These are phyloP conservation scores for Sporothrix protearum DNA, from an alignment of 2,329 filamentous ascomycete genomes.

Conservation along the genomic window DNA sequence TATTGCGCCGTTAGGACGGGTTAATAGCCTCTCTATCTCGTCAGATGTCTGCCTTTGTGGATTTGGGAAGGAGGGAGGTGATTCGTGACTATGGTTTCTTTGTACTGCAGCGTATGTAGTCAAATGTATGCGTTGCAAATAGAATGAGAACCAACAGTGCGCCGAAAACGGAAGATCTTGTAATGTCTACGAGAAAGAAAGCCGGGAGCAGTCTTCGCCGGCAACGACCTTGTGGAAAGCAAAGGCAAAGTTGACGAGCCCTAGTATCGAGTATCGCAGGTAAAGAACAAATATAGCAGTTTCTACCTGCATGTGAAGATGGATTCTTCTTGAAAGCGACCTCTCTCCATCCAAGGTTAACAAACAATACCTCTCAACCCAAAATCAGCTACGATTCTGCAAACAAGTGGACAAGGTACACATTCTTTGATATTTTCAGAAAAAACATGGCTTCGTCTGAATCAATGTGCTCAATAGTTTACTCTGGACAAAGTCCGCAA, in stretches of 20 bases:
- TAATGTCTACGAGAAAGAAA: neutral
- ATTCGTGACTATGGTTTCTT: neutral
- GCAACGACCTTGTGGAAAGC: neutral
- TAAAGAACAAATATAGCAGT: neutral
- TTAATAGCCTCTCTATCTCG: neutral
- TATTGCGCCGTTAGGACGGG: too few species aligned
- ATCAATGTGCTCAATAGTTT: neutral
- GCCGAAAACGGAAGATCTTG: neutral
- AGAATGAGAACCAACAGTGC: too few species aligned
- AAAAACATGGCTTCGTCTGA: neutral
- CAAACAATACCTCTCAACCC: neutral
- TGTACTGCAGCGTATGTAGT: neutral
- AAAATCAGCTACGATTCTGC: neutral
- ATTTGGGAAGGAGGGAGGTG: conserved; percentile 1
- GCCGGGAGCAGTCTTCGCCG: neutral
- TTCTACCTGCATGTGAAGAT: neutral
- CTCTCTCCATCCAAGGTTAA: neutral
- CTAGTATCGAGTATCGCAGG: neutral
- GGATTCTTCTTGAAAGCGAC: neutral
- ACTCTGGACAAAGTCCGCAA: neutral
- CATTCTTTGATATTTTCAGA: neutral
- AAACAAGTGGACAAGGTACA: neutral
- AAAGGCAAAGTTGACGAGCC: neutral
- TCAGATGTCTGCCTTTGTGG: neutral
- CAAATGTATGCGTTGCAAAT: neutral